phyloP scores from a whole-genome alignment of 257 asterid species.

The Primulina eburnea region DNA sequence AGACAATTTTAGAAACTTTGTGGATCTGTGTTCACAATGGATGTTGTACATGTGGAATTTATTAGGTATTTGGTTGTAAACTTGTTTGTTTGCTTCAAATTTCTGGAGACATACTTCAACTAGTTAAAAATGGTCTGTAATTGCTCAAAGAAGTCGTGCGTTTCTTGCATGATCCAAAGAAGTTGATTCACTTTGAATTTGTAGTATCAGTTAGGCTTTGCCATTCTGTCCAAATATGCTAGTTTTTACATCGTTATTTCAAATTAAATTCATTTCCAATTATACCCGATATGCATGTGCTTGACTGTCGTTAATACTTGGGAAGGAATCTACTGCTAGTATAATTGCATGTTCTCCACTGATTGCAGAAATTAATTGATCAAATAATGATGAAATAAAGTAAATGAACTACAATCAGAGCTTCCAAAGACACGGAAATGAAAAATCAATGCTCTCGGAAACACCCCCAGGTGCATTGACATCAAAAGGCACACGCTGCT shows the following conservation, averaged over 20 bases:
- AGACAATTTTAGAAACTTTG: background rate
- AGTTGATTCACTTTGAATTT: background rate
- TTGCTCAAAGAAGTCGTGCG: background rate
- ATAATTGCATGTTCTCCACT: background rate
- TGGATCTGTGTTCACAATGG: background rate
- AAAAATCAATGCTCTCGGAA: background rate
- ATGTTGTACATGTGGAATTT: background rate
- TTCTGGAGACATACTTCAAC: background rate
- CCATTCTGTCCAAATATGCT: background rate
- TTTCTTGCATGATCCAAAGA: background rate
- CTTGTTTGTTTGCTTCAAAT: background rate
- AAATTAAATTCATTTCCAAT: background rate
- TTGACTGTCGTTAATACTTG: background rate
- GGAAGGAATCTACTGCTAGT: background rate
- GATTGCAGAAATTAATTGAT: background rate
- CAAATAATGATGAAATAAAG: background rate
- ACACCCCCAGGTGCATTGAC: background rate
- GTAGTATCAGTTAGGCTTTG: background rate
- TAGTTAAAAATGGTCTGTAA: background rate
- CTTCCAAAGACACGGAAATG: background rate
- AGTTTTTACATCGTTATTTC: too few species aligned
- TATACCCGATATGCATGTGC: background rate
- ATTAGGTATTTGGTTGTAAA: background rate
- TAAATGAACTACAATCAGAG: background rate
- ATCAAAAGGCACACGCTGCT: background rate